Evolutionary conservation across 2,329 filamentous ascomycete genomes (phyloP), one percentile per base, ranked within the genome.

Genomic region (Pyrenochaeta sp.): DNA sequence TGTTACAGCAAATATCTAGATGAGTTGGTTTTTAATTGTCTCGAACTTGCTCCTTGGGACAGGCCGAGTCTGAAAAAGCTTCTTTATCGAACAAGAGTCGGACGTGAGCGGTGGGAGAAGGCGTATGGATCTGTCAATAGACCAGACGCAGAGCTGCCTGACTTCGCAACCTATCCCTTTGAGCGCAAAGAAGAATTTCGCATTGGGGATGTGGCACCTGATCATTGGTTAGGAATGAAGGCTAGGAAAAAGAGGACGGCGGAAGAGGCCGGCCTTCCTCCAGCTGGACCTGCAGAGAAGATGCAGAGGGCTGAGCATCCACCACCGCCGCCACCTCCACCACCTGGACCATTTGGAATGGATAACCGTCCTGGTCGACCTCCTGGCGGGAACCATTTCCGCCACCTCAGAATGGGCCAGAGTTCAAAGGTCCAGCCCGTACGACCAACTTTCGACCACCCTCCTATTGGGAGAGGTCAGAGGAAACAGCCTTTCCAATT

Each of bases 51-150:
- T 8, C 8, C 34, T 36, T n/a, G 4, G 15, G 13, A 39, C 4
- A 39, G 36, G 4, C 36, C 36, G n/a, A 19, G 4, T 19, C 13
- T 39, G 15, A 5, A 8, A 2, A 4, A 39, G 36, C 36, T 61
- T 2, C 24, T 61, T 27, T 47, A 53, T 24, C 13, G 27, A 5
- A 53, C 48, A 1, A 50, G 19, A 37, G 28, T 19, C 2, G 39
- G 50, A 28, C 50, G 56, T 27, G 44, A 50, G 19, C 8, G 44
- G 9, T 57, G 42, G 34, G 47, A 54, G 36, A 40, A 27, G 34
- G 54, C 19, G 1, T 58, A 58, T 36, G 50, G 49, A 28, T 34
- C 39, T 6, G 27, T 57, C 22, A 39, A 51, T 24, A 44, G 44
- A 28, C 49, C 39, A 27, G 49, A 12, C 30, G 49, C 27, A 13